These are phyloP conservation scores for Sphaerulina musiva DNA, from an alignment of 2,329 filamentous ascomycete species.

Conservation along the genomic window DNA sequence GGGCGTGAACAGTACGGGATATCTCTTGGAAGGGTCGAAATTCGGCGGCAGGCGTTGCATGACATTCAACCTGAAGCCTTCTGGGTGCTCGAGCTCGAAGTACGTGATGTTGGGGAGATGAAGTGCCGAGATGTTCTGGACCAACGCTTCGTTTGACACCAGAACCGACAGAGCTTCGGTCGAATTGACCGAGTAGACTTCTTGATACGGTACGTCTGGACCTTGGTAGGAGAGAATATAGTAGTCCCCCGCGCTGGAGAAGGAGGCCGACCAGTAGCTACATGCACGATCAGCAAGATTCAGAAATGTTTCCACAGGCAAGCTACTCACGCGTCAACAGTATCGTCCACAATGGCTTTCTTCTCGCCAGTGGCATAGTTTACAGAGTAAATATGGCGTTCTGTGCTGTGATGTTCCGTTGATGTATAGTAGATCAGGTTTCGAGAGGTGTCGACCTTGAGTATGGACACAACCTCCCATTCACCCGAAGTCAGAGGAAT, in stretches of 20 bases:
- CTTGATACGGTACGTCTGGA: conserved; percentile 63
- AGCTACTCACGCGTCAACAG: conserved; percentile 41
- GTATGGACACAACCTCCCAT: conserved; percentile 57
- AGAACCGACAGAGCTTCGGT: conserved; percentile 53
- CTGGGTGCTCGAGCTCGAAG: conserved; percentile 56
- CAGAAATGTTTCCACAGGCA: no score
- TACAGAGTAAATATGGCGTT: conserved; percentile 62
- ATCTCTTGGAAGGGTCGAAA: conserved; percentile 57
- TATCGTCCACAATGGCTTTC: conserved; percentile 57
- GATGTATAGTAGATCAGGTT: conserved; percentile 59
- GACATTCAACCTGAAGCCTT: conserved; percentile 57
- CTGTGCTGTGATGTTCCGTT: conserved; percentile 59
- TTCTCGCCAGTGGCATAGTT: conserved; percentile 51
- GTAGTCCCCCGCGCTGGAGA: conserved; percentile 56
- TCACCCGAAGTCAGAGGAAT: conserved; percentile 49
- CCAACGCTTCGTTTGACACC: conserved; percentile 54
- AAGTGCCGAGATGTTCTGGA: conserved; percentile 52
- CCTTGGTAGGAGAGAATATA: conserved; percentile 61
- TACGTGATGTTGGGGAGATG: conserved; percentile 59
- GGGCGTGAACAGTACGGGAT: conserved; percentile 60
- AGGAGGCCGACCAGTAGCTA: conserved; percentile 54
- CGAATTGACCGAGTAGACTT: conserved; percentile 55
- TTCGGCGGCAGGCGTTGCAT: conserved; percentile 60
- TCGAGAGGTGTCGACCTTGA: conserved; percentile 53
- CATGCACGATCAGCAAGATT: no score